These are phyloP conservation scores for Rhododendron griersonianum DNA, from an alignment of 148 eudicot genomes.

Conservation along the genomic window DNA sequence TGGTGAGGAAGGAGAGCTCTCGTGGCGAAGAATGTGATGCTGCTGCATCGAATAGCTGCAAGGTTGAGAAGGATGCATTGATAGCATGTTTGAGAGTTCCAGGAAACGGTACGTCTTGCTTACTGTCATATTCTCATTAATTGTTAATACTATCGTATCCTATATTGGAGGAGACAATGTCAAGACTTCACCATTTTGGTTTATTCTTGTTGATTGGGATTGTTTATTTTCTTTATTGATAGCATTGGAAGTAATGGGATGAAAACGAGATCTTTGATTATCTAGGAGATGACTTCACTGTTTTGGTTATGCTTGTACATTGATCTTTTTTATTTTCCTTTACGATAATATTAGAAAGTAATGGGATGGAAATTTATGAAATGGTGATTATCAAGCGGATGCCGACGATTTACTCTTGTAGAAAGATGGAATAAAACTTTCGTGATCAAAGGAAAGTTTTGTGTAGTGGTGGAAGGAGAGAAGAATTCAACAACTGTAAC, in stretches of 20 bases:
- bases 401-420: not conserved
- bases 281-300: not conserved
- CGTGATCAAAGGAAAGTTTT: not conserved
- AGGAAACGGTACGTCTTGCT: slow-evolving; percentile 47
- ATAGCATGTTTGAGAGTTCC: slow-evolving; percentile 80
- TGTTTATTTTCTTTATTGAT: not conserved
- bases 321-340: not conserved
- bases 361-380: not conserved
- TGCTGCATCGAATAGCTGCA: slow-evolving; percentile 60
- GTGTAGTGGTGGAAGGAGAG: not conserved
- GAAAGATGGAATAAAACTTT: not conserved
- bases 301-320: not conserved
- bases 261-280: not conserved
- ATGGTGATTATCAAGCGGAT: not conserved
- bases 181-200: not conserved
- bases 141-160: not conserved
- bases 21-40: slow-evolving; percentile 59
- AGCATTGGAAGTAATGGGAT: not conserved
- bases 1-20: slow-evolving; percentile 25
- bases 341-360: not conserved
- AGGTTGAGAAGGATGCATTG: slow-evolving; percentile 38
- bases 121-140: not conserved
- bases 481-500: not conserved
- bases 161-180: not conserved
- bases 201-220: not conserved